A percentile compares a stretch with the other conserved stretches of the same genome.
Evolutionary conservation across 2,329 filamentous ascomycete species (phyloP).

Genomic region (Alternaria gaisen): DNA sequence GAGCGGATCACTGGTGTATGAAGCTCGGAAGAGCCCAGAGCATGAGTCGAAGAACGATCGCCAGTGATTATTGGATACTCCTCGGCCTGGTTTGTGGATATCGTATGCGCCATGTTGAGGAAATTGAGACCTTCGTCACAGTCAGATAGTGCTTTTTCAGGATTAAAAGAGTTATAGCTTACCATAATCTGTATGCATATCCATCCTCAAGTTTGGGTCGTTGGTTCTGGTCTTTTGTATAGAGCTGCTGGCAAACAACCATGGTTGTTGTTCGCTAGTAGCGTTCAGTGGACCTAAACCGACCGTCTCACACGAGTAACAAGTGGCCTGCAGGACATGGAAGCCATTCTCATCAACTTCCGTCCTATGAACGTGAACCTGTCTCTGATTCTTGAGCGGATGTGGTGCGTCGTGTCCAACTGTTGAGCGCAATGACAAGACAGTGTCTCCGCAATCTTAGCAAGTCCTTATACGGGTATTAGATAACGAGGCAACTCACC

Average conservation of each 20-base stretch:
- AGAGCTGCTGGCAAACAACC: neutral
- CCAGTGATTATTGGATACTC: neutral
- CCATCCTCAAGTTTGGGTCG: neutral
- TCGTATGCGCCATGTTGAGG: neutral
- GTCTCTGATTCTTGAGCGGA: neutral
- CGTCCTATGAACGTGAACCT: neutral
- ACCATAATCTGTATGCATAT: neutral
- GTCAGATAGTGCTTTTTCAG: neutral
- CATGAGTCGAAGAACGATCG: neutral
- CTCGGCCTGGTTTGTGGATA: neutral
- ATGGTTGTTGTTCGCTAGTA: neutral
- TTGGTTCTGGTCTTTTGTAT: neutral
- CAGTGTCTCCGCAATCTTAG: neutral
- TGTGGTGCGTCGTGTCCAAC: neutral
- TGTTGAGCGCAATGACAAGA: neutral
- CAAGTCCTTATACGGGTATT: neutral
- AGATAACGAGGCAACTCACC: neutral
- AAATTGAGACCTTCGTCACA: neutral
- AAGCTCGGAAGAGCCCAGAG: neutral
- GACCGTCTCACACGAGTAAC: conserved; percentile 9
- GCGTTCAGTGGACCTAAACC: conserved; percentile 11
- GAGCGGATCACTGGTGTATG: neutral
- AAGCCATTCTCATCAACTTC: conserved; percentile 8
- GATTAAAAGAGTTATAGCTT: neutral
- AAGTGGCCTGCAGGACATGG: conserved; percentile 9